Evolutionary conservation across 2,329 filamentous ascomycete genomes (phyloP), one percentile per base, ranked within the genome.

Genomic region (Aspergillus felis): DNA sequence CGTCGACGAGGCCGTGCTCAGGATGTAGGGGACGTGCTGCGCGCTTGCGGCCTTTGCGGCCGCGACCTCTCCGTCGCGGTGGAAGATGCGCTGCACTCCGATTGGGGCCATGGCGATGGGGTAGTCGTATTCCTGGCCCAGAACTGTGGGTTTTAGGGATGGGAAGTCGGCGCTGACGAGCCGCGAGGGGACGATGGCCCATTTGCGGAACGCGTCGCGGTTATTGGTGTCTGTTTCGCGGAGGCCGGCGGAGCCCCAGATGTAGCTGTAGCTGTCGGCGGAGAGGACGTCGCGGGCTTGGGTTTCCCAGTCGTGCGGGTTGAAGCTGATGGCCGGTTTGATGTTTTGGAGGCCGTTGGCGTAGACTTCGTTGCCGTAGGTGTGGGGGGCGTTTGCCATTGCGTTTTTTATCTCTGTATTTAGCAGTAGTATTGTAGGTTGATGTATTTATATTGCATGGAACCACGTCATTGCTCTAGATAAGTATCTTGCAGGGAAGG

Each of bases 41-140:
- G 82, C 78, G 1, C 78, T 77, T 53, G 84, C 87, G 0, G 85
- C 86, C 10, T 76, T 72, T 0, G 88, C 86, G 0, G 84, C 82
- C 0, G 85, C 87, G 1, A 80, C 75, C 64, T 91, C 88, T 3
- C 78, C 83, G 60, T 89, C 83, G 0, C 72, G 66, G 63, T 91
- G 87, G 67, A 88, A 85, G 44, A 89, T 86, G 1, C 76, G 77
- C 65, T 91, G 87, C 0, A 90, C 86, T 0, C 88, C 88, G 0
- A 91, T 79, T 0, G 88, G 88, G 0, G 87, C 87, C 61, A 87
- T 81, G 0, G 89, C 68, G 1, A 89, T 66, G 0, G 85, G 86
- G 27, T 72, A 78, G 3, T 75, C 66, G 54, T 80, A 79, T 17
- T 66, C 68, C 3, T 71, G 68, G 0, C 80, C 80, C 52, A 87